These are phyloP conservation scores for Skeletonema potamos DNA, from an alignment of 108 stramenopile genomes.

Conservation along the genomic window DNA sequence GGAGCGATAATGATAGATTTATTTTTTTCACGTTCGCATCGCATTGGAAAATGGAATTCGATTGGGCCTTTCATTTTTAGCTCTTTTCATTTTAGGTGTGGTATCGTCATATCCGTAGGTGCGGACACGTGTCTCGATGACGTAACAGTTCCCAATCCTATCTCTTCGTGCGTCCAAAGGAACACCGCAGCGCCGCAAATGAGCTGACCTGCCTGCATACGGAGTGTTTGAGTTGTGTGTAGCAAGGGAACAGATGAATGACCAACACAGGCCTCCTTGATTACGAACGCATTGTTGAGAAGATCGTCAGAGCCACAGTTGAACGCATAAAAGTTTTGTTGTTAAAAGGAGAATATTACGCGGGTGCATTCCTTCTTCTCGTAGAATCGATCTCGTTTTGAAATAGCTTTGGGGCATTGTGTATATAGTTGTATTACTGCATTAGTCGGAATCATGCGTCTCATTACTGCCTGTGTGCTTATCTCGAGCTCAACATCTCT, in stretches of 20 bases:
- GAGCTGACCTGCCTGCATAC: neutral
- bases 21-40: too few species aligned
- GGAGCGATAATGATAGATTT: too few species aligned
- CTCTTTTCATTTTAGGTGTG: neutral
- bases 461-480: neutral
- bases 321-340: neutral
- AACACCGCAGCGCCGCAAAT: neutral
- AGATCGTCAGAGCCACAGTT: neutral
- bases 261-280: neutral
- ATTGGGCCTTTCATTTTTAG: neutral
- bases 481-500: constrained; percentile 2
- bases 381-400: neutral
- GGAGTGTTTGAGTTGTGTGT: neutral
- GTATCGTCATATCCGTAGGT: too few species aligned
- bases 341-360: too few species aligned
- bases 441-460: neutral
- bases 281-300: neutral
- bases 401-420: neutral
- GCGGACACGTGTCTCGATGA: neutral
- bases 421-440: too few species aligned
- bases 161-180: neutral
- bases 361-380: neutral
- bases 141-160: neutral
- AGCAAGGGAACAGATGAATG: neutral
- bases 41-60: too few species aligned